Evolutionary conservation across 495 filamentous ascomycete genomes (phyloP), one percentile per base, ranked within the genome.

Genomic region (Penicillium diatomitis): DNA sequence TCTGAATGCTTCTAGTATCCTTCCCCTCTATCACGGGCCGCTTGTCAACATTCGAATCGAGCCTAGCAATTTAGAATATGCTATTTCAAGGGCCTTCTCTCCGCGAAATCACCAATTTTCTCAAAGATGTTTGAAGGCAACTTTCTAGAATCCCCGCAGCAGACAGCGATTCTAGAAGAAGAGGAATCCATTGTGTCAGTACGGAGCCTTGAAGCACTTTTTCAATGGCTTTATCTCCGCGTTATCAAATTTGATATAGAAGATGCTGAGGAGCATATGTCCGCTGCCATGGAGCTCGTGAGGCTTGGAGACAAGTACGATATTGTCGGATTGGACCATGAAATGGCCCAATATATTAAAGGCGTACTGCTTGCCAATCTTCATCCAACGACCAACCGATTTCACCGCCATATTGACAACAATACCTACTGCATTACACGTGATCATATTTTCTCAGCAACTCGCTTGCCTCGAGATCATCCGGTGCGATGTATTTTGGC

Each of bases 1-100:
- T n/a, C n/a, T n/a, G n/a, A n/a, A n/a, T n/a, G n/a, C n/a, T n/a
- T n/a, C n/a, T n/a, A n/a, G n/a, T n/a, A n/a, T n/a, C n/a, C n/a
- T n/a, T n/a, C n/a, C n/a, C n/a, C n/a, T n/a, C n/a, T n/a, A n/a
- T n/a, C n/a, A n/a, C n/a, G n/a, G n/a, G n/a, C n/a, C n/a, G n/a
- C n/a, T n/a, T n/a, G n/a, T 44, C 56, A 85, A 85, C 63, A 41
- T 54, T 30, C 36, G 46, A 51, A 28, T 54, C 7, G 28, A 44
- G 8, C 36, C 36, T 10, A 46, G 20, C 10, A 46, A 55, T 27
- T 6, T 41, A 12, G 56, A 66, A 58, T 62, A 55, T 40, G 54
- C 42, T 32, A 31, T 62, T 39, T 56, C 56, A 62, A 60, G 47
- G 29, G 36, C 12, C 55, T 62, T 38, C 55, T 64, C 38, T 66